Percentiles rank a stretch among this genome's conserved stretches.
Conservation (phyloP, 2,329 filamentous ascomycete genomes). For the Pseudogymnoascus verrucosus region DNA sequence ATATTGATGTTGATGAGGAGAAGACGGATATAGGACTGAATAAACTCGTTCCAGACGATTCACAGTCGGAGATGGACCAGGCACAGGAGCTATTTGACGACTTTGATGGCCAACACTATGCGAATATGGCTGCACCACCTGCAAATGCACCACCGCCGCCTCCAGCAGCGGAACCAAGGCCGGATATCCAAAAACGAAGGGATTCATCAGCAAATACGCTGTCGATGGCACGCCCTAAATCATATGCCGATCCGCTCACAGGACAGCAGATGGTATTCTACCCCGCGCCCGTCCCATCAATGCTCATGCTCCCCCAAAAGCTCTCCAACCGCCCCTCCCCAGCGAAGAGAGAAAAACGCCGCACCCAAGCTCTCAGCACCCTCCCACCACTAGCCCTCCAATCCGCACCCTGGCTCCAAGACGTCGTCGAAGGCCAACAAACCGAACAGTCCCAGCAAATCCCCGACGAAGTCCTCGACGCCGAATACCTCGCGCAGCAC, state of each 20-base stretch:
- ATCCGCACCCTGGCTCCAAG: conserved; percentile 30
- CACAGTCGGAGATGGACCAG: conserved; percentile 49
- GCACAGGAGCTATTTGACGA: conserved; percentile 63
- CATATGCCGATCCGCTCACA: conserved; percentile 55
- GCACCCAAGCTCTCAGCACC: conserved; percentile 63
- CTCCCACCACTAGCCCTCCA: conserved; percentile 43
- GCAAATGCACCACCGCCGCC: conserved; percentile 11
- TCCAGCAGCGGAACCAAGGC: conserved; percentile 12
- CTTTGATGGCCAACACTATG: conserved; percentile 73
- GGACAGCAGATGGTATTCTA: conserved; percentile 87
- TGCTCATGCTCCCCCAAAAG: conserved; percentile 86
- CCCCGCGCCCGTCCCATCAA: conserved; percentile 85
- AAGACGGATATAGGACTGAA: not conserved
- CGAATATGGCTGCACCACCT: conserved; percentile 12
- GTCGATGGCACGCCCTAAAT: conserved; percentile 36
- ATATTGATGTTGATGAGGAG: conserved; percentile 17
- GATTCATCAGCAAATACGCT: conserved; percentile 14
- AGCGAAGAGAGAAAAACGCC: conserved; percentile 57
- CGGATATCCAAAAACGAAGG: conserved; percentile 12
- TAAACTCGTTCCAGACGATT: not conserved
- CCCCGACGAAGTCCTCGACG: conserved; percentile 19
- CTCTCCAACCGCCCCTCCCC: conserved; percentile 66
- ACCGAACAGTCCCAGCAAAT: conserved; percentile 16
- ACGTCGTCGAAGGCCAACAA: conserved; percentile 25
- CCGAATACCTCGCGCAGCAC: conserved; percentile 28